Percentiles rank a stretch among this genome's conserved stretches.
Conservation (phyloP, 495 filamentous ascomycete genomes). For the Xanthoparmelia taractica region DNA sequence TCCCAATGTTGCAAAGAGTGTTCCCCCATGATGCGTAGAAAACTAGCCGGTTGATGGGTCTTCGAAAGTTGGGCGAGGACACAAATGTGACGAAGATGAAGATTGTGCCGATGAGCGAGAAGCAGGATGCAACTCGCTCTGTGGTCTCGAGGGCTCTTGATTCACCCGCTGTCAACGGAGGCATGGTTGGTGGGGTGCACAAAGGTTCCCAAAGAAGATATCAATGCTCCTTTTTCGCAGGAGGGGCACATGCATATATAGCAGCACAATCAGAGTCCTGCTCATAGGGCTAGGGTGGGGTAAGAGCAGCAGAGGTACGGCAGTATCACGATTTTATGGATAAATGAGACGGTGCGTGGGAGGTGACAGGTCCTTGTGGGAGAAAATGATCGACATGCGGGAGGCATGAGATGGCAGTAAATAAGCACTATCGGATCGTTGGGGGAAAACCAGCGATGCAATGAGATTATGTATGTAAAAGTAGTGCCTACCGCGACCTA, state of each 20-base stretch:
- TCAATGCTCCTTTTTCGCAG: background rate
- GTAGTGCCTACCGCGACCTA: background rate
- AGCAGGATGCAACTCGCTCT: conserved; percentile 60
- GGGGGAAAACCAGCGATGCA: background rate
- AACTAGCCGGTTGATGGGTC: conserved; percentile 78
- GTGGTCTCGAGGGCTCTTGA: conserved; percentile 46
- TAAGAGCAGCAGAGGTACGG: background rate
- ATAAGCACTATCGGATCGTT: background rate
- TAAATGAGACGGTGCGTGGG: background rate
- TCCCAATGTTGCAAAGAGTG: conserved; percentile 70
- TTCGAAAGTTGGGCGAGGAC: conserved; percentile 53
- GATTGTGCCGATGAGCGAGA: conserved; percentile 64
- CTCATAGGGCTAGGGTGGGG: background rate
- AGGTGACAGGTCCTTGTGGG: background rate
- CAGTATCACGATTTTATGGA: background rate
- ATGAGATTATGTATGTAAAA: background rate
- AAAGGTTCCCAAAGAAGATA: background rate
- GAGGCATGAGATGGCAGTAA: background rate
- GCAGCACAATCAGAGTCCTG: background rate
- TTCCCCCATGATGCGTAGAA: conserved; percentile 86
- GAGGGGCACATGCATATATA: background rate
- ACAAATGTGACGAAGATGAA: conserved; percentile 71
- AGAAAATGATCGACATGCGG: background rate
- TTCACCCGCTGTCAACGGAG: conserved; percentile 16
- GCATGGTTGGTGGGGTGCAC: background rate